Percentiles rank a stretch among this genome's conserved stretches.
Evolutionary conservation across 768 basidiomycete species (phyloP).

Genomic region (Tulasnella sp.): DNA sequence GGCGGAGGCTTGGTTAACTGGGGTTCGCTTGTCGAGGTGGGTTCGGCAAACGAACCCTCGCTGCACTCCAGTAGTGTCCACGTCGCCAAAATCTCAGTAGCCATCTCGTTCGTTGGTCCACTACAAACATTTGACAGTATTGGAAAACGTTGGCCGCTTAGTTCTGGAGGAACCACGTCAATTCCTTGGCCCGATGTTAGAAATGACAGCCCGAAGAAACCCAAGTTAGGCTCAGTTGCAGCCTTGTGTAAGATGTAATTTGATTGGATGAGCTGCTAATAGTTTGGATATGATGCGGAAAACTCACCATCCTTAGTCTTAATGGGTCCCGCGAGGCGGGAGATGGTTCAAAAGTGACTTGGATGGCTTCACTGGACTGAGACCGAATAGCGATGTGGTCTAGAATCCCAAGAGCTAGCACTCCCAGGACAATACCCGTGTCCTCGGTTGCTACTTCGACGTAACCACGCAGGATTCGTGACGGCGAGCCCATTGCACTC

Average conservation of each 20-base stretch:
- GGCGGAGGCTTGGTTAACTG: no score
- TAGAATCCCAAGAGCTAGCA: background rate
- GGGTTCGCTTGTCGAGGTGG: background rate
- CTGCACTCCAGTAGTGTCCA: background rate
- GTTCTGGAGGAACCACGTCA: background rate
- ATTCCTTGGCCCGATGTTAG: background rate
- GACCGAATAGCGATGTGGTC: background rate
- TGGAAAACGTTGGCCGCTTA: background rate
- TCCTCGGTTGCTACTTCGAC: constrained; percentile 1
- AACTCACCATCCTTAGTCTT: background rate
- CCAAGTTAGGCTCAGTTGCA: background rate
- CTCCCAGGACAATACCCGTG: background rate
- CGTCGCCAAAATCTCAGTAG: background rate
- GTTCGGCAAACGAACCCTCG: background rate
- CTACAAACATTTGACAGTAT: background rate
- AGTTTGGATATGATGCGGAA: background rate
- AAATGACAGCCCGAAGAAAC: background rate
- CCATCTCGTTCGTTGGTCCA: background rate
- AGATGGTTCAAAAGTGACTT: background rate
- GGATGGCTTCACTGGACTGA: background rate
- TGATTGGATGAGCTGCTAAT: no score
- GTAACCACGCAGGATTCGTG: background rate
- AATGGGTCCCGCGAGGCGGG: background rate
- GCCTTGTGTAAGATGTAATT: no score
- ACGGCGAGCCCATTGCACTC: background rate